Conservation (phyloP, 805 yeast genomes). For the Lipomyces oligophaga region DNA sequence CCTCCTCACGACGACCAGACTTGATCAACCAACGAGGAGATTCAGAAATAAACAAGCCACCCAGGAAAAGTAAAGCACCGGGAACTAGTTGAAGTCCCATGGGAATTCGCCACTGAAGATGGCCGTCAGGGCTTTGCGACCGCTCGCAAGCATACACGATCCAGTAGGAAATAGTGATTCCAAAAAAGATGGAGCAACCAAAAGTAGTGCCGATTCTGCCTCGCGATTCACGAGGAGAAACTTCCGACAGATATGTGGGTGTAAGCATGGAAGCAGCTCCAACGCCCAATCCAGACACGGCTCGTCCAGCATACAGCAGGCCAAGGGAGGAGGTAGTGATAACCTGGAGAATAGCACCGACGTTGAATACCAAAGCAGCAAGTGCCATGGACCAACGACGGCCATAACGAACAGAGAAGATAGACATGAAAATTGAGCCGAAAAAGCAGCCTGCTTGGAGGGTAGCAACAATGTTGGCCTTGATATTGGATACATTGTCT, state of each 20-base stretch:
- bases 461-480: constrained; percentile 24
- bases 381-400: constrained; percentile 59
- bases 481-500: constrained; percentile 33
- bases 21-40: constrained; percentile 70
- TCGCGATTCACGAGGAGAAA: constrained; percentile 39
- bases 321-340: constrained; percentile 26
- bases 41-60: constrained; percentile 49
- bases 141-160: constrained; percentile 47
- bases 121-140: constrained; percentile 48
- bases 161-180: constrained; percentile 49
- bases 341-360: constrained; percentile 35
- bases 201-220: constrained; percentile 59
- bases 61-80: constrained; percentile 43
- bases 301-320: constrained; percentile 48
- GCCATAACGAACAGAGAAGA: constrained; percentile 14
- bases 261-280: constrained; percentile 68
- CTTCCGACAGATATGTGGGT: constrained; percentile 56
- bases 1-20: constrained; percentile 52
- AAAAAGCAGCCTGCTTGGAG: constrained; percentile 32
- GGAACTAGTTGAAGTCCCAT: constrained; percentile 30
- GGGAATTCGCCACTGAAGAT: constrained; percentile 45
- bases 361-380: constrained; percentile 37
- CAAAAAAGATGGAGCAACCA: constrained; percentile 51
- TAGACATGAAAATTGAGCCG: constrained; percentile 48
- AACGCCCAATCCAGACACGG: constrained; percentile 65